Evolutionary conservation across 2,329 filamentous ascomycete species (phyloP), one percentile per base, ranked within the genome.

Genomic region (Nemania sp.): DNA sequence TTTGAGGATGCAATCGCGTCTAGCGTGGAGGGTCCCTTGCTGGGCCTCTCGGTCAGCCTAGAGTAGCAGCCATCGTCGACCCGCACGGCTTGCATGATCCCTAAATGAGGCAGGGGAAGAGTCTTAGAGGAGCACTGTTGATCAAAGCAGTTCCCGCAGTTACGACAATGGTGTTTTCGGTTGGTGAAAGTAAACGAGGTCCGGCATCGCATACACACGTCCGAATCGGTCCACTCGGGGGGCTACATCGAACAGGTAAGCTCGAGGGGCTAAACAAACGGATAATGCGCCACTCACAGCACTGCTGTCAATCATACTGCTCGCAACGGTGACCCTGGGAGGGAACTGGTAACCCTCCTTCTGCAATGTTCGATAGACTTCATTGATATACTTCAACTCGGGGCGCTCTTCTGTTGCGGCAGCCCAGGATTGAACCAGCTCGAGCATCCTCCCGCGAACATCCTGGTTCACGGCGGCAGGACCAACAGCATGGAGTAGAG

Each of bases 171-270:
- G 74, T 99, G 95, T 74, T 98, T 99, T 71, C 95, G 89, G 75
- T 99, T 99, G 57, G 94, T 99, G 73, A 99, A 97, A 49, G 92
- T 97, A 71, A 99, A 99, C 17, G 92, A 79, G 12, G 94, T 97
- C 68, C 95, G 88, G 75, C 95, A 99, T 73, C 95, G 90, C 92
- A 99, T 97, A 75, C 95, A 99, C 34, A 99, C 94, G 71, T 99
- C 95, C 11, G 94, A 97, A 77, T 99, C 95, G 52, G 89, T 88
- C 95, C 95, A 99, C 77, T 99, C 95, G 0, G 95, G 95, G 10
- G 95, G 95, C 89, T 96, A 69, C 56, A 39, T 59, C n/a, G 39
- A 49, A 59, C 15, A 25, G 35, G 60, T 72, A 39, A 70, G 69
- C 59, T 60, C 54, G 12, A 25, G 40, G n/a, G 29, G 37, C 46